These are phyloP conservation scores for Aegilops umbellulata DNA, from an alignment of 176 grass and related monocot genomes.

Conservation along the genomic window DNA sequence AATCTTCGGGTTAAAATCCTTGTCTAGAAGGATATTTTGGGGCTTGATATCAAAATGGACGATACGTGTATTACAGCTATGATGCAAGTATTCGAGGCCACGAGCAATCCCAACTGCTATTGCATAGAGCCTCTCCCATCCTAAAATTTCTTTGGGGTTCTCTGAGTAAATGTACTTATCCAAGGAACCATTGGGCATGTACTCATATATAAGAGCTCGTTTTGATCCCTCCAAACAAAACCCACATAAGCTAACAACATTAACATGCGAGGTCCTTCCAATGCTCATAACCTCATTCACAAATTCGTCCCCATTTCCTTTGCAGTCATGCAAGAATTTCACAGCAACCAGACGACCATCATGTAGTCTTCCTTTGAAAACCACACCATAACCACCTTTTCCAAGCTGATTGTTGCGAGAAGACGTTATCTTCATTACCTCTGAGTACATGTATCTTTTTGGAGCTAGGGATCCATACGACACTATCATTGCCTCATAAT, in stretches of 20 bases:
- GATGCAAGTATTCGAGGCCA: slow-evolving; percentile 49
- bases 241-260: slow-evolving; percentile 47
- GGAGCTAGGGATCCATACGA: slow-evolving; percentile 42
- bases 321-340: slow-evolving; percentile 48
- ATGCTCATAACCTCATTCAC: slow-evolving; percentile 65
- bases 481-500: slow-evolving; percentile 12
- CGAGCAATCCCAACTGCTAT: slow-evolving; percentile 39
- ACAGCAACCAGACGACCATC: slow-evolving; percentile 43
- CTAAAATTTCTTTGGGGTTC: background rate
- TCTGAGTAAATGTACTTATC: slow-evolving; percentile 5
- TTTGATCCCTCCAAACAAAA: slow-evolving; percentile 56
- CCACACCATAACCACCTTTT: slow-evolving; percentile 34
- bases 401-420: background rate
- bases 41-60: slow-evolving; percentile 62
- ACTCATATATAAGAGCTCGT: slow-evolving; percentile 12
- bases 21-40: slow-evolving; percentile 48
- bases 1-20: slow-evolving; percentile 50
- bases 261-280: slow-evolving; percentile 54
- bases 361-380: slow-evolving; percentile 37
- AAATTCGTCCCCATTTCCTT: slow-evolving; percentile 51
- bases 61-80: slow-evolving; percentile 36
- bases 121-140: background rate
- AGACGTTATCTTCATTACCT: slow-evolving; percentile 43
- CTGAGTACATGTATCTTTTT: slow-evolving; percentile 51
- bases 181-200: background rate